These are phyloP conservation scores for Penicillium sclerotigenum DNA, from an alignment of 2,329 filamentous ascomycete species.

Conservation along the genomic window DNA sequence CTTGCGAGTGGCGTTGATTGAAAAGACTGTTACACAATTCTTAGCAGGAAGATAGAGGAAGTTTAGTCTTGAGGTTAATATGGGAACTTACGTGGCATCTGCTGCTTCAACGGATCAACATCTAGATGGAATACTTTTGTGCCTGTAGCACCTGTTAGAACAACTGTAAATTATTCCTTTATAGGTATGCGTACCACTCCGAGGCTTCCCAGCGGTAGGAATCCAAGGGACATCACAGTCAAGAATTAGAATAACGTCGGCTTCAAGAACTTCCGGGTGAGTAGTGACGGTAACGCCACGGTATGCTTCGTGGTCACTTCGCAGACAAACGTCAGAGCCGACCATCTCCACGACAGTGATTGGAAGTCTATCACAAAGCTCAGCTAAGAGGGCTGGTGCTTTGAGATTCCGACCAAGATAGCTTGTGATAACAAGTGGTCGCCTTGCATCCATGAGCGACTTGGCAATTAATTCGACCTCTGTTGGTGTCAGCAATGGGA, in stretches of 20 bases:
- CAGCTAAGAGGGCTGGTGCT: conserved; percentile 42
- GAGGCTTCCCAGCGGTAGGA: conserved; percentile 62
- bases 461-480: conserved; percentile 39
- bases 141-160: conserved; percentile 29
- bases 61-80: conserved; percentile 28
- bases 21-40: conserved; percentile 40
- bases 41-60: conserved; percentile 23
- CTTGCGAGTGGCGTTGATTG: conserved; percentile 41
- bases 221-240: conserved; percentile 94
- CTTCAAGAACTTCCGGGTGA: conserved; percentile 67
- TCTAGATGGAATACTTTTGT: conserved; percentile 64
- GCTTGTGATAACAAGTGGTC: conserved; percentile 49
- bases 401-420: conserved; percentile 47
- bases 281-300: conserved; percentile 69
- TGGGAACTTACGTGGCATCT: conserved; percentile 69
- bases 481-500: background rate
- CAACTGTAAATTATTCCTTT: accelerated
- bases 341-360: conserved; percentile 50
- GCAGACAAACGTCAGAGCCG: conserved; percentile 48
- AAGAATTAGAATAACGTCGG: conserved; percentile 77
- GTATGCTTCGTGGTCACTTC: conserved; percentile 50
- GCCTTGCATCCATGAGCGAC: conserved; percentile 43
- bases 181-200: conserved; percentile 1
- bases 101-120: conserved; percentile 63
- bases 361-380: conserved; percentile 46